Base-by-base conservation (phyloP, 768 basidiomycete species). In the Rhodosporidiobolus odoratus region DNA sequence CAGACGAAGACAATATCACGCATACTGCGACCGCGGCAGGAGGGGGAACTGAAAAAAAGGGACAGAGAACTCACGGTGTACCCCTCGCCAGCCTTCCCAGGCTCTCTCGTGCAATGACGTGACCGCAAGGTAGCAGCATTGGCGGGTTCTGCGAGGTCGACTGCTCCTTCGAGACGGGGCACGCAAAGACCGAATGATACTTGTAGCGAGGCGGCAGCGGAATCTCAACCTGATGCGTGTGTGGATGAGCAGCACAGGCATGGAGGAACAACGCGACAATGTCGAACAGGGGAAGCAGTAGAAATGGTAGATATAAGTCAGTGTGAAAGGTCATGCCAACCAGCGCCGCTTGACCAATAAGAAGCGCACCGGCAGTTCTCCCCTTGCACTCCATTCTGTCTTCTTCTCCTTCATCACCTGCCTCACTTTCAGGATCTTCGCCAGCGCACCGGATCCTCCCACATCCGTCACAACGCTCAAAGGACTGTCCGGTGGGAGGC, bases 151-250 rank as follows among this genome's bases (percentile, higher is more conserved):
- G 80, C 62, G 91, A 89, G 7, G 91, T 94, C 32, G 92, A 88
- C 80, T 96, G 95, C 77, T 98, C 95, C 80, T 97, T 98, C 15
- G 92, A 95, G 30, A 99, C 96, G 0, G 96, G 91, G 79, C 96
- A 99, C 57, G 92, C 88, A 79, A 99, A 98, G 66, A 98, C 89
- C 1, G 94, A 96, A 79, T 99, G 96, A 80, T 94, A 98, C 37
- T 92, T 84, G 76, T 94, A 89, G 73, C 90, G 87, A 5, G 57
- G 21, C 2, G 89, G 86, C 17, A 98, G 78, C 1, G 91, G 91
- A 72, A 98, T 91, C 81, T 97, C 95, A 76, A 99, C 93, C 95
- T 98, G 74, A 13, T 25, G 56, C 12, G 43, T 4, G 16, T 37
- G 23, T 0, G 21, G 30, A 25, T 8, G n/a, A n/a, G 21, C 17